Base-by-base conservation (phyloP, 1,139 yeast species). In the Saccharomyces pastorianus region DNA sequence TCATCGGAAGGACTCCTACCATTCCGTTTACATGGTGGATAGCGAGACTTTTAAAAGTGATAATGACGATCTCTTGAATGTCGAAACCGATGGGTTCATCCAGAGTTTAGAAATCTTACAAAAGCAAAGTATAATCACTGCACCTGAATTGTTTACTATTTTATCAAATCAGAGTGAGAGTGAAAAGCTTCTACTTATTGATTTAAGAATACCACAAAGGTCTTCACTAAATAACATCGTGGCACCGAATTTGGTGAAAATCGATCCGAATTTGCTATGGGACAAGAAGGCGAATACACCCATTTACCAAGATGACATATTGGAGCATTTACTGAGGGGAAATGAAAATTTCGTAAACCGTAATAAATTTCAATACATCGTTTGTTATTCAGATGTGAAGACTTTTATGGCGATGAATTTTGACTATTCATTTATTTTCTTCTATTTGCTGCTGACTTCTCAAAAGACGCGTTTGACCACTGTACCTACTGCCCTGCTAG, bases 181-280 rank as follows among this genome's bases (percentile, higher is more conserved):
- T 1, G 48, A 58, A 6, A 62, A 63, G 4, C 60, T 79, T 4
- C 64, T 83, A 50, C 57, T 83, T 9, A 76, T 85, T 47, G 93
- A 86, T 65, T 74, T 78, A 53, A 70, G 93, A 58, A 72, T 81
- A 4, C 64, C 74, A 11, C 74, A 73, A 52, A 79, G 78, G 42
- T 83, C 70, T 59, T 71, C 75, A 31, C 68, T 76, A 26, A 80
- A 82, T 59, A 88, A 83, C 63, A 79, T 85, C 11, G 76, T 73
- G 27, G 71, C 64, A 14, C 69, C 64, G 6, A 77, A 83, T 55
- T 63, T 81, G 4, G 70, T 85, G 4, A 82, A 83, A 57, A 74
- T 86, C 23, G 88, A 84, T 51, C 91, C 93, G 0, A 64, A 71
- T 1, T 49, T 74, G n/a, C 54, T 74, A 34, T 67, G 69, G 68